A percentile compares a stretch with the other conserved stretches of the same genome.
Evolutionary conservation across 805 yeast genomes (phyloP).

Genomic region (Saccharomycopsis malanga): DNA sequence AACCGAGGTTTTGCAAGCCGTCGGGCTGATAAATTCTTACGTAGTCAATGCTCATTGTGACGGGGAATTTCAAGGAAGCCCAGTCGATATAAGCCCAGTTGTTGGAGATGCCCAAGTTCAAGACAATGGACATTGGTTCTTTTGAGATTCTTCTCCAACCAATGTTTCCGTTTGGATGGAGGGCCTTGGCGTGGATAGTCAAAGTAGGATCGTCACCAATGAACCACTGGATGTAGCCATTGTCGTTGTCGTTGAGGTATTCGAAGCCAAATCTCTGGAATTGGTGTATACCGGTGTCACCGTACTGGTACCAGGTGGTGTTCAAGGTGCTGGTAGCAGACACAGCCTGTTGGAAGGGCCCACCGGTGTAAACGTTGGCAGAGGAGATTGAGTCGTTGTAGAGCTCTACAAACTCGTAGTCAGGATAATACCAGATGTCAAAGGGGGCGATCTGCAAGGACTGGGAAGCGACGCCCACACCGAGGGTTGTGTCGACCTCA

Average conservation of each 20-base stretch:
- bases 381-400: slow-evolving; percentile 61
- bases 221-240: slow-evolving; percentile 80
- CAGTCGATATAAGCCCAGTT: slow-evolving; percentile 94
- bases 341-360: slow-evolving; percentile 89
- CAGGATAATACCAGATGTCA: slow-evolving; percentile 92
- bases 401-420: slow-evolving; percentile 71
- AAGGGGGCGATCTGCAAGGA: slow-evolving; percentile 92
- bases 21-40: slow-evolving; percentile 89
- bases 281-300: slow-evolving; percentile 38
- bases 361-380: slow-evolving; percentile 87
- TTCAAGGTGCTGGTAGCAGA: slow-evolving; percentile 78
- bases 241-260: slow-evolving; percentile 58
- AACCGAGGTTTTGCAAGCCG: slow-evolving; percentile 52
- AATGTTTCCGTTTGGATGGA: slow-evolving; percentile 87
- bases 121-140: slow-evolving; percentile 87
- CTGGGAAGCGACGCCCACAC: slow-evolving; percentile 77
- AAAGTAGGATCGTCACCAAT: slow-evolving; percentile 76
- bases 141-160: slow-evolving; percentile 74
- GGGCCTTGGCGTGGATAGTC: slow-evolving; percentile 63
- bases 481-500: slow-evolving; percentile 50
- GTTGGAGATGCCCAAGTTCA: slow-evolving; percentile 86
- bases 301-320: slow-evolving; percentile 72
- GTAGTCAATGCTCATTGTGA: slow-evolving; percentile 67
- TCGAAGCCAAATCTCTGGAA: slow-evolving; percentile 77
- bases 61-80: slow-evolving; percentile 75